These are phyloP conservation scores for Chimonanthus praecox DNA, from an alignment of 164 flowering plant species.

Conservation along the genomic window DNA sequence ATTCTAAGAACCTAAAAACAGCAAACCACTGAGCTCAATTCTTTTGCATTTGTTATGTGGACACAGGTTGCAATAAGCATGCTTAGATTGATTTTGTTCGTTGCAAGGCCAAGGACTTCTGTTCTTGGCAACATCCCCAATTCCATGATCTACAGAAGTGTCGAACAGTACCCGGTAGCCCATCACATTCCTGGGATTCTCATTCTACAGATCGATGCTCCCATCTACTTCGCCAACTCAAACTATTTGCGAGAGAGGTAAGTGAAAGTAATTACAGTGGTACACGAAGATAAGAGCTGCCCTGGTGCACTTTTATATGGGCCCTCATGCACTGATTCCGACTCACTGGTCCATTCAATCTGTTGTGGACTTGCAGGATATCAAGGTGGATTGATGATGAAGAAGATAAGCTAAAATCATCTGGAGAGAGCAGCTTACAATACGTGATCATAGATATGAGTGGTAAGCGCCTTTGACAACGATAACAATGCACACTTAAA, in stretches of 20 bases:
- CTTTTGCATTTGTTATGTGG: not conserved
- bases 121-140: conserved; percentile 55
- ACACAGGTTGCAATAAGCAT: conserved; percentile 54
- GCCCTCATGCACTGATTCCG: not conserved
- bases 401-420: conserved; percentile 52
- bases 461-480: conserved; percentile 27
- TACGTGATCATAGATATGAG: conserved; percentile 64
- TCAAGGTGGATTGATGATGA: conserved; percentile 68
- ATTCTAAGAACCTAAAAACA: no score
- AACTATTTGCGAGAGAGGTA: conserved; percentile 74
- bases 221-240: conserved; percentile 70
- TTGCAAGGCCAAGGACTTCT: conserved; percentile 60
- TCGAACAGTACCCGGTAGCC: conserved; percentile 53
- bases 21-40: not conserved
- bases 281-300: not conserved
- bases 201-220: conserved; percentile 52
- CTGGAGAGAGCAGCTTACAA: conserved; percentile 43
- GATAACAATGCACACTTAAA: no score
- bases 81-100: conserved; percentile 41
- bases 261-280: not conserved
- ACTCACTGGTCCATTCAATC: not conserved
- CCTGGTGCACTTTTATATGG: no score
- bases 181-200: conserved; percentile 49
- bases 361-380: conserved; percentile 23
- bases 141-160: conserved; percentile 42